Conservation (phyloP, 176 grass and related monocot species). For the Dendrocalamus sinicus region DNA sequence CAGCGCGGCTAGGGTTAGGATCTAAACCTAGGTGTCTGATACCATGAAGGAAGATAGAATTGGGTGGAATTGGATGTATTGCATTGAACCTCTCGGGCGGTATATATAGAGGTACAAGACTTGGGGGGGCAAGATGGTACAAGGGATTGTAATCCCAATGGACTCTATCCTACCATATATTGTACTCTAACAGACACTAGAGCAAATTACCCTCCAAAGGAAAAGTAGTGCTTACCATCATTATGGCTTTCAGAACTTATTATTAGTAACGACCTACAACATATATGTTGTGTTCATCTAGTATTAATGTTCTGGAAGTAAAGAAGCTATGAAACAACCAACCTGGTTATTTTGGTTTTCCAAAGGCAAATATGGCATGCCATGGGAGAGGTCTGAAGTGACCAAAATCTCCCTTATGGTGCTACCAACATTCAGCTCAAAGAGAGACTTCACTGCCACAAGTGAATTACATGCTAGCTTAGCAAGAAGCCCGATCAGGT, state of each 20-base stretch:
- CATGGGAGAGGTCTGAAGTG: slow-evolving; percentile 74
- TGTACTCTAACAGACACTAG: too few relatives aligned
- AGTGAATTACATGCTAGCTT: slow-evolving; percentile 82
- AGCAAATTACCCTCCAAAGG: background rate
- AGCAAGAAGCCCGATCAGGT: slow-evolving; percentile 77
- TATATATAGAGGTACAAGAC: too few relatives aligned
- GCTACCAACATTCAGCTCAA: slow-evolving; percentile 78
- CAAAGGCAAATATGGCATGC: slow-evolving; percentile 60
- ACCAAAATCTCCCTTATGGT: slow-evolving; percentile 78
- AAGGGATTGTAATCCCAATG: too few relatives aligned
- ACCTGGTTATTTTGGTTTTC: slow-evolving; percentile 88
- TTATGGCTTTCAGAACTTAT: background rate
- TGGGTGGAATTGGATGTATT: too few relatives aligned
- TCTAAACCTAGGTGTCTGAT: too few relatives aligned
- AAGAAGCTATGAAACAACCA: slow-evolving; percentile 31
- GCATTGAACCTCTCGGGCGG: too few relatives aligned
- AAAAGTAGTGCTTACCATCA: background rate
- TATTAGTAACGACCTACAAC: background rate
- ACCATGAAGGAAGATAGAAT: too few relatives aligned
- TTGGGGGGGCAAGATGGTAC: too few relatives aligned
- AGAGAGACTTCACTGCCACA: slow-evolving; percentile 82
- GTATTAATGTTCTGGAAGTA: slow-evolving; percentile 11
- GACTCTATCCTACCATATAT: too few relatives aligned
- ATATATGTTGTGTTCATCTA: background rate
- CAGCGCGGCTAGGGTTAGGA: too few relatives aligned